Base-by-base conservation (phyloP, 352 stramenopile species). In the Blastocystis sp. region DNA sequence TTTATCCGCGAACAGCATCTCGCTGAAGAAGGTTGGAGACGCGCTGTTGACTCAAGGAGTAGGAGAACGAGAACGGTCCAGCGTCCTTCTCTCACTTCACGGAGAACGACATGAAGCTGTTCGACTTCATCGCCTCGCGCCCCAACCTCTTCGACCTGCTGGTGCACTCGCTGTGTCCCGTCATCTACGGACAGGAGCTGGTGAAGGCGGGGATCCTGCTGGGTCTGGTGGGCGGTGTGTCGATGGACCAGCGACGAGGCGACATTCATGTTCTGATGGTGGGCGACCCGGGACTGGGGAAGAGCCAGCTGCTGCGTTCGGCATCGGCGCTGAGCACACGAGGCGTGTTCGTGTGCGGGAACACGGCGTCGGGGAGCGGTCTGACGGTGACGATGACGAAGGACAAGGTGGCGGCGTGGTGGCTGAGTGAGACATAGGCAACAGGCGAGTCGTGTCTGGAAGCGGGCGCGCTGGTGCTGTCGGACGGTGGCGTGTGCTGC, bases 181-280 rank as follows among this genome's bases (percentile, higher is more conserved):
- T 93, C 16, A 99, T 99, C 81, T 98, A 97, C 92, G 96, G 97
- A 60, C 97, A 99, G 90, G 96, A 99, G 90, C 91, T 98, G 63
- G 96, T 98, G n/a, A 99, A 99, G 92, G 93, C 93, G 24, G 96
- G 96, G 0, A 93, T 99, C 13, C 91, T 98, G n/a, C 92, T 99
- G 3, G 95, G 94, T 61, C 92, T 99, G 3, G 94, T 98, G 35
- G 96, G 96, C 26, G 96, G 96, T 4, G 98, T 96, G 24, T 92
- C 89, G 63, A 70, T 29, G 33, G 74, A 66, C 65, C 91, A 66
- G 89, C 51, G 69, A 21, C 62, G 78, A 50, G 93, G 93, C 19
- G 97, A 98, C 91, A 95, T 95, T 35, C 97, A 99, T 81, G 94
- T 98, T 60, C 91, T 99, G 1, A 92, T 98, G 29, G 96, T 99